Evolutionary conservation across 768 basidiomycete genomes (phyloP), one percentile per base, ranked within the genome.

Genomic region (Leccinum subgranulosum): DNA sequence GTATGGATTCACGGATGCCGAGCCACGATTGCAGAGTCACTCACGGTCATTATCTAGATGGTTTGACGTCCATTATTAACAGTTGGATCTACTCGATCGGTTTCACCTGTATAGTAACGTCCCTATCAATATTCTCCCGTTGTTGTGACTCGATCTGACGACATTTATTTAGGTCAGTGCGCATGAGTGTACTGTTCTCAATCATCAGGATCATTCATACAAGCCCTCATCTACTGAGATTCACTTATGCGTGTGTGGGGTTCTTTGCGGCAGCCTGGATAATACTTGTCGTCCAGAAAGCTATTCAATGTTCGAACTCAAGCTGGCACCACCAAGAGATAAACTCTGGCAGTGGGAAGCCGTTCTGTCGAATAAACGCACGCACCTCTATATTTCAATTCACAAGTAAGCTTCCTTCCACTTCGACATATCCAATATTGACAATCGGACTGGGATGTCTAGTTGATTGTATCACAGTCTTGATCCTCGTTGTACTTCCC

Each of bases 151-250:
- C 6, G 6, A 17, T 4, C 57, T 58, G 14, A 59, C 10, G 4
- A 8, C 12, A 15, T 19, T 23, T 19, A 39, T 39, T 8, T 45
- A 66, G 65, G 64, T 9, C 54, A 21, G 59, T 55, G 4, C 64
- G 59, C 43, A 58, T 61, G 59, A 66, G 65, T 49, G 36, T 66
- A 21, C 45, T 66, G 19, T 59, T 63, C 33, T 66, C 65, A 19
- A 63, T 66, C 23, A 59, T 55, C 55, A 60, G 65, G 19, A 58
- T 66, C 17, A 28, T 59, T 34, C 53, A 55, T 6, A 56, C 48
- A 41, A 45, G 29, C 15, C 4, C 47, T 23, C 33, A 5, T 25
- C 53, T 59, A 34, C 60, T 58, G 11, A 56, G 41, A 46, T 54
- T 61, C 45, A 57, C 62, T 43, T 55, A 56, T 19, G 57, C 27